These are phyloP conservation scores for Boletellus sp. DNA, from an alignment of 768 basidiomycete species.

Conservation along the genomic window DNA sequence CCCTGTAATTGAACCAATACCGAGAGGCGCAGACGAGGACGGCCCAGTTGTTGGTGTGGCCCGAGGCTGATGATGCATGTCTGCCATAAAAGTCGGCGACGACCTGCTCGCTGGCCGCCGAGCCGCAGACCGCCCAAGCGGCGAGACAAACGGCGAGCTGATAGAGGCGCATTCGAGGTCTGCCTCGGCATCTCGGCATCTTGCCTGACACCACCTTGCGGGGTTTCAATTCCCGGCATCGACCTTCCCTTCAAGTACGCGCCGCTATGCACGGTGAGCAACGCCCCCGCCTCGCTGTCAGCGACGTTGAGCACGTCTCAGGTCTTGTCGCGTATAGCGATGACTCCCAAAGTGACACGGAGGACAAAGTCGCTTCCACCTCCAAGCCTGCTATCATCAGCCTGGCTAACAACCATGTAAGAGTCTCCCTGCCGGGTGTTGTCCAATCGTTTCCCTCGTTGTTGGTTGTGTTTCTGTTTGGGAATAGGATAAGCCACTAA, in stretches of 20 bases:
- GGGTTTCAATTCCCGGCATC: conserved; percentile 21
- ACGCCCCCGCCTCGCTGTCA: not conserved
- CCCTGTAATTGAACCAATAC: conserved; percentile 99
- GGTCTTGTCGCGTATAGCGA: conserved; percentile 64
- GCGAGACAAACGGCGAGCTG: conserved; percentile 35
- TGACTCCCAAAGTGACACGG: conserved; percentile 59
- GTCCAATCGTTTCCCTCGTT: conserved; percentile 59
- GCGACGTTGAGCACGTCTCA: conserved; percentile 21
- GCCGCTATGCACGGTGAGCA: conserved; percentile 32
- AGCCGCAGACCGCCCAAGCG: conserved; percentile 33
- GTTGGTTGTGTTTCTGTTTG: conserved; percentile 55
- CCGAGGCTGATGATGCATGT: conserved; percentile 32
- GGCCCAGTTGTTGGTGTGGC: conserved; percentile 98
- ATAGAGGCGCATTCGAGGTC: conserved; percentile 22
- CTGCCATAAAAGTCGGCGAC: conserved; percentile 46
- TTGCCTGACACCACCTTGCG: conserved; percentile 1
- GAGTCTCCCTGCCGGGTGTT: conserved; percentile 43
- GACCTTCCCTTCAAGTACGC: not conserved
- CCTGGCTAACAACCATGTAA: conserved; percentile 50
- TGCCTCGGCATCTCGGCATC: conserved; percentile 27
- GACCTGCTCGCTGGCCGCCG: conserved; percentile 34
- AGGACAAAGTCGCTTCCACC: conserved; percentile 37
- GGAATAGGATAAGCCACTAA: conserved; percentile 61
- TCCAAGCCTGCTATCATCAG: conserved; percentile 14
- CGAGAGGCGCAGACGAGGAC: conserved; percentile 91